phyloP scores from a whole-genome alignment of 805 yeast species.

The Brettanomyces nanus region DNA sequence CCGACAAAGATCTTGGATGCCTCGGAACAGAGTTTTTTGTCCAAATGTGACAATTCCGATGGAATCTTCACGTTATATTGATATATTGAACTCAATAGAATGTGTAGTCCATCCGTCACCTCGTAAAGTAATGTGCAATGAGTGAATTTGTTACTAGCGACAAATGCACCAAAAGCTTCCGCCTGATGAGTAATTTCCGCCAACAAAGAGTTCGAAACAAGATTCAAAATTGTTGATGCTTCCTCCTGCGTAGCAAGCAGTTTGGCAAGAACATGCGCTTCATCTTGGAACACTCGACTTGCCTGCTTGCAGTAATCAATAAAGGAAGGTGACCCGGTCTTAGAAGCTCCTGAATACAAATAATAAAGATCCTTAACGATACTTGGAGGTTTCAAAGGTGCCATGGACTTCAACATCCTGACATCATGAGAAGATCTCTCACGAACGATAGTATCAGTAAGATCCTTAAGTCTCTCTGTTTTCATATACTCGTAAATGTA shows the following conservation, averaged over 20 bases:
- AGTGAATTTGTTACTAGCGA: constrained; percentile 33
- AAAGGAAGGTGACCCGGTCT: constrained; percentile 8
- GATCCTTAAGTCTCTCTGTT: constrained; percentile 17
- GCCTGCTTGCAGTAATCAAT: constrained; percentile 11
- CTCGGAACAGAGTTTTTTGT: constrained; percentile 2
- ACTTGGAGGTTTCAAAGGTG: constrained; percentile 30
- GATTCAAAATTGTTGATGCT: constrained; percentile 43
- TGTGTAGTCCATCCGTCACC: constrained; percentile 22
- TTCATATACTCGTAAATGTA: constrained; percentile 40
- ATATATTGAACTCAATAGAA: constrained; percentile 5
- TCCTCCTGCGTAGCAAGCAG: constrained; percentile 29
- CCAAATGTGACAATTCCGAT: constrained; percentile 5
- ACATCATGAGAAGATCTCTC: constrained; percentile 12
- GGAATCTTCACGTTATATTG: constrained; percentile 12
- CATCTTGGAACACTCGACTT: constrained; percentile 10
- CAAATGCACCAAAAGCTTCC: constrained; percentile 29
- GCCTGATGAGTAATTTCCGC: constrained; percentile 33
- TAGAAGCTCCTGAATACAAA: constrained; percentile 21
- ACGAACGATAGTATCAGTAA: constrained; percentile 31
- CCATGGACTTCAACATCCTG: not conserved
- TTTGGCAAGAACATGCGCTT: constrained; percentile 13
- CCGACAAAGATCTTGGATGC: constrained; percentile 35
- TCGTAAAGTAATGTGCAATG: constrained; percentile 53
- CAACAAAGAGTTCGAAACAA: constrained; percentile 43
- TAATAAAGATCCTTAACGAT: constrained; percentile 23